Base-by-base conservation (phyloP, 1,284 basidiomycete species). In the Afroboletus lepidellus region DNA sequence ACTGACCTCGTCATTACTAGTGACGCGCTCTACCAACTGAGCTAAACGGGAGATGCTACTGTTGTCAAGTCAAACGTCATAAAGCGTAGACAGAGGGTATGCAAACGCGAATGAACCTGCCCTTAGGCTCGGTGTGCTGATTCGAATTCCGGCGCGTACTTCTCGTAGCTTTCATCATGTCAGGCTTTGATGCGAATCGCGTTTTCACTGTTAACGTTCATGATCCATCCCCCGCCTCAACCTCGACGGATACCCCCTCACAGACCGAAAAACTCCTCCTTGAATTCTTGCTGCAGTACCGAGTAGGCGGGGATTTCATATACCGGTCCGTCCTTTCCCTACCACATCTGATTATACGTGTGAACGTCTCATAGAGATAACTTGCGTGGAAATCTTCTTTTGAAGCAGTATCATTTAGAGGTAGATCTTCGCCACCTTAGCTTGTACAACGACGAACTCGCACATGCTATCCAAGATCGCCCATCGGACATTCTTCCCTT, bases 391-490 rank as follows among this genome's bases (percentile, higher is more conserved):
- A 97, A 95, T 64, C 72, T 98, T 34, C 79, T 99, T 15, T 74
- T 97, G 54, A 95, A 94, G 69, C 92, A 95, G 60, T 87, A 95
- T 64, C 82, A 94, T 18, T 81, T 99, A 21, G 95, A 99, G 65
- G 87, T 99, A 20, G 92, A 97, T 69, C 80, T 99, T 58, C 83
- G 88, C 44, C 94, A 99, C 72, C 73, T 99, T 41, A 84, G 87
- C 57, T 78, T 96, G 21, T 99, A 89, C 78, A 94, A 95, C 65
- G 93, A 97, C 62, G 92, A 96, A 65, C 78, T 99, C 18, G 94
- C 94, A 1, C 92, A 96, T 68, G 83, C 84, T 24, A 85, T 98
- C 50, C 91, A 97, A 64, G 91, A 95, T 60, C 78, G 80, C 59
- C 97, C 97, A 3, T 85, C 87, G 20, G 97, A 98, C 59, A 83